Evolutionary conservation across 345 rosid genomes (phyloP).

Genomic region (Mangifera indica): DNA sequence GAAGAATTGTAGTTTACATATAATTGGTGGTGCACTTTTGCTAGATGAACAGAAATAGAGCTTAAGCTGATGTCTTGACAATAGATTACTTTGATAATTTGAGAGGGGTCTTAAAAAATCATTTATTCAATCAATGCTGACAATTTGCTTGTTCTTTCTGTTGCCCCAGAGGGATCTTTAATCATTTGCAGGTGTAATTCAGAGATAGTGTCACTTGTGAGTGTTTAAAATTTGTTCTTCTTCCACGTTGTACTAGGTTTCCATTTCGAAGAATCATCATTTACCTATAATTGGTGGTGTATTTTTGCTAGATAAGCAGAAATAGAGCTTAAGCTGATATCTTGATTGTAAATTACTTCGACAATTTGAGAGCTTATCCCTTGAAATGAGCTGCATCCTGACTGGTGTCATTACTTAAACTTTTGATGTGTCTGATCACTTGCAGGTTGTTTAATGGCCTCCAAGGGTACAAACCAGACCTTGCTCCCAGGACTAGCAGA

Average conservation of each 20-base stretch:
- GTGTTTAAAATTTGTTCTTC: neutral
- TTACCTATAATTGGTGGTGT: too few species aligned
- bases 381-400: neutral
- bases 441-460: conserved; percentile 50
- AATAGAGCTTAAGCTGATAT: too few species aligned
- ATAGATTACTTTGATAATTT: too few species aligned
- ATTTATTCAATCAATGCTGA: neutral
- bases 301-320: too few species aligned
- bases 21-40: too few species aligned
- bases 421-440: neutral
- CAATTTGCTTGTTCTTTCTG: neutral
- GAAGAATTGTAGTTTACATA: neutral
- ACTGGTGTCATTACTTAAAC: neutral
- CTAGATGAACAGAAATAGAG: too few species aligned
- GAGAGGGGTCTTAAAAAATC: too few species aligned
- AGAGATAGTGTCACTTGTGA: neutral
- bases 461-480: conserved; percentile 42
- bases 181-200: neutral
- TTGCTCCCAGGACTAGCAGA: conserved; percentile 40
- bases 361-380: too few species aligned
- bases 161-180: neutral
- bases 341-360: too few species aligned
- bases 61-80: too few species aligned
- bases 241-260: neutral
- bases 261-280: neutral